Conservation (phyloP, 176 grass and related monocot genomes). For the Triticum turgidum region DNA sequence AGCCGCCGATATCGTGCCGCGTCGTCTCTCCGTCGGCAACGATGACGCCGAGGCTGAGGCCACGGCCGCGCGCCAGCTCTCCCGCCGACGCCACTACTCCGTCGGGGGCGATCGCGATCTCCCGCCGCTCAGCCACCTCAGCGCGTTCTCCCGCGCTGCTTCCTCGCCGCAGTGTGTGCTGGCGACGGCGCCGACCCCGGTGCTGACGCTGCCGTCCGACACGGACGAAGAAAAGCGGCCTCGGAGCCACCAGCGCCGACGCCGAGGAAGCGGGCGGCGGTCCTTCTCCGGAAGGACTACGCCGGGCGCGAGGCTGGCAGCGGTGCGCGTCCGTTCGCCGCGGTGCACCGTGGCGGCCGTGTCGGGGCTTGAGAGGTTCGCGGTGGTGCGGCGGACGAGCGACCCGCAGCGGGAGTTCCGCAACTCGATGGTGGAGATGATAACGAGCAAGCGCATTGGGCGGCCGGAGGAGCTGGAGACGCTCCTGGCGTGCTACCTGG, state of each 20-base stretch:
- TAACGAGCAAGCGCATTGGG: conserved; percentile 64
- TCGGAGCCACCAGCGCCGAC: conserved; percentile 22
- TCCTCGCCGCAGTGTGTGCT: not conserved
- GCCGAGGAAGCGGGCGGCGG: conserved; percentile 19
- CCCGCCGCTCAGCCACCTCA: conserved; percentile 36
- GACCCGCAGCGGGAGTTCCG: conserved; percentile 78
- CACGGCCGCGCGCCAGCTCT: conserved; percentile 5
- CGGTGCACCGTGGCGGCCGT: conserved; percentile 13
- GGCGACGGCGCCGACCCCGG: not conserved
- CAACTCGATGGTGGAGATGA: conserved; percentile 92
- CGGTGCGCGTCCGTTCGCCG: conserved; percentile 45
- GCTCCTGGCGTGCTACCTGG: conserved; percentile 83
- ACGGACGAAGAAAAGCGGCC: conserved; percentile 31
- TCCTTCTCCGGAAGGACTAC: conserved; percentile 53
- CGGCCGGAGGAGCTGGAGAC: conserved; percentile 79
- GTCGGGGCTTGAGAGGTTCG: conserved; percentile 61
- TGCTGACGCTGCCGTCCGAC: conserved; percentile 3
- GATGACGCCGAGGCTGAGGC: not conserved
- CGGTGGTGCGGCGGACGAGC: conserved; percentile 71
- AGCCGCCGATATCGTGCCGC: not conserved
- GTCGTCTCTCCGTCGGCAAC: conserved; percentile 50
- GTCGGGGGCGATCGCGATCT: conserved; percentile 55
- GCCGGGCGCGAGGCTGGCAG: conserved; percentile 16
- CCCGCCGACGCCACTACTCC: conserved; percentile 49
- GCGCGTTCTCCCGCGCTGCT: conserved; percentile 38